These are phyloP conservation scores for Durotheca rogersii DNA, from an alignment of 495 filamentous ascomycete genomes.

Conservation along the genomic window DNA sequence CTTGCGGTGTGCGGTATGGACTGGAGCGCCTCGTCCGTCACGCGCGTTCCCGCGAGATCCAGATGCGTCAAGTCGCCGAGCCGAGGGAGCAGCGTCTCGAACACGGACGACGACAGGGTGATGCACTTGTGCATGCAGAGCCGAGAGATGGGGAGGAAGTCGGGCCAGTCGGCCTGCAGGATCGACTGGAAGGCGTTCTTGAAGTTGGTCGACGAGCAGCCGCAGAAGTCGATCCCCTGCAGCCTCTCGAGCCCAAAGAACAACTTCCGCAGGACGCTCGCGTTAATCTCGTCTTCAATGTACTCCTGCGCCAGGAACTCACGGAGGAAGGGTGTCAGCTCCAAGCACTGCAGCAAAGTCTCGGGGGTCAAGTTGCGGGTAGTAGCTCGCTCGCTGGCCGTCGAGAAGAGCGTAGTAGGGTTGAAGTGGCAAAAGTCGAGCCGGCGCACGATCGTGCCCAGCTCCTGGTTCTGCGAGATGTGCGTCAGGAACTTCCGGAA, in stretches of 20 bases:
- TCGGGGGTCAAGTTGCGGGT: slow-evolving; percentile 78
- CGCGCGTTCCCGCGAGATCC: slow-evolving; percentile 75
- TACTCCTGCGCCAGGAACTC: slow-evolving; percentile 85
- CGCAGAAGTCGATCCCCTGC: slow-evolving; percentile 75
- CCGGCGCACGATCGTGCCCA: slow-evolving; percentile 77
- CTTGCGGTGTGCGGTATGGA: slow-evolving; percentile 70
- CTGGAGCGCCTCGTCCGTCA: slow-evolving; percentile 70
- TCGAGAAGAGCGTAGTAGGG: slow-evolving; percentile 76
- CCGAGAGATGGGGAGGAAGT: slow-evolving; percentile 60
- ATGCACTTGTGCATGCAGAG: slow-evolving; percentile 82
- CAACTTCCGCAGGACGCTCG: slow-evolving; percentile 67
- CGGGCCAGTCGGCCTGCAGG: slow-evolving; percentile 45
- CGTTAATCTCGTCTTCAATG: slow-evolving; percentile 74
- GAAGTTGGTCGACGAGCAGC: slow-evolving; percentile 71
- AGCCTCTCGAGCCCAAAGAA: slow-evolving; percentile 72
- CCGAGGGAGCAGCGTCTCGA: slow-evolving; percentile 69
- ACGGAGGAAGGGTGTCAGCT: slow-evolving; percentile 72
- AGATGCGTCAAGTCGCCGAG: slow-evolving; percentile 72
- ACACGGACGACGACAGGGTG: slow-evolving; percentile 65
- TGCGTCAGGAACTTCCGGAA: slow-evolving; percentile 82
- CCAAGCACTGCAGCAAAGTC: slow-evolving; percentile 73
- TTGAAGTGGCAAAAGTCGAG: slow-evolving; percentile 90
- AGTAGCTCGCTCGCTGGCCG: slow-evolving; percentile 74
- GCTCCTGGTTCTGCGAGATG: slow-evolving; percentile 63
- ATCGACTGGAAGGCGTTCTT: slow-evolving; percentile 54